Evolutionary conservation across 345 rosid genomes (phyloP).

Genomic region (Cochlearia excelsa): DNA sequence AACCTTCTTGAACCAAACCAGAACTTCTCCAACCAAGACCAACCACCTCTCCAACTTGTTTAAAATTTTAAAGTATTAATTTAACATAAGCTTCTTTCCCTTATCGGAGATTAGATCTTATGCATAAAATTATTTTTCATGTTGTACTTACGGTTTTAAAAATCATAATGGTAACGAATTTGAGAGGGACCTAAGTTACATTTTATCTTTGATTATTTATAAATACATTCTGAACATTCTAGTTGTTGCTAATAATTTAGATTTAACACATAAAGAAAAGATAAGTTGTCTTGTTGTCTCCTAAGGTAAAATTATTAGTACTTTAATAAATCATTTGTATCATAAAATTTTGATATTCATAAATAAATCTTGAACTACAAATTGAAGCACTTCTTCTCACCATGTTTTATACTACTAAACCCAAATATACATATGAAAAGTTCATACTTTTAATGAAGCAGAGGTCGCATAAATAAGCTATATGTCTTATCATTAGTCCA

Average conservation of each 20-base stretch:
- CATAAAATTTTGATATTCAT: not conserved
- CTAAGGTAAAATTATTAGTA: too few species aligned
- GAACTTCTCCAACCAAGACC: conserved; percentile 56
- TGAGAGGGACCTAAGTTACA: conserved; percentile 24
- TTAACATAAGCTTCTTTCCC: conserved; percentile 27
- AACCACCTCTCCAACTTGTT: conserved; percentile 50
- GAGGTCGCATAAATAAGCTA: conserved; percentile 9
- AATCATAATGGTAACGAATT: conserved; percentile 21
- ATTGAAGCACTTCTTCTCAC: too few species aligned
- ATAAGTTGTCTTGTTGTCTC: not conserved
- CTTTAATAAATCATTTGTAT: too few species aligned
- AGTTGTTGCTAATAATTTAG: conserved; percentile 2
- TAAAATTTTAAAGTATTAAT: not conserved
- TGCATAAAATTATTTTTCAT: conserved; percentile 9
- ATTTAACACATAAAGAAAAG: not conserved
- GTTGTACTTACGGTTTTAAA: conserved; percentile 12
- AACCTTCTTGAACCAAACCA: conserved; percentile 59
- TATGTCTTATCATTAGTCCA: not conserved
- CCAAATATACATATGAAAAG: too few species aligned
- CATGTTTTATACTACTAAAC: too few species aligned
- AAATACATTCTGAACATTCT: conserved; percentile 15
- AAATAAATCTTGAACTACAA: too few species aligned
- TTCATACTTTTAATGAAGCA: not conserved
- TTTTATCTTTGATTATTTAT: conserved; percentile 8
- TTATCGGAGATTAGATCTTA: conserved; percentile 19